Evolutionary conservation across 2,329 filamentous ascomycete genomes (phyloP), one percentile per base, ranked within the genome.

Genomic region (Sclerotinia subarctica): DNA sequence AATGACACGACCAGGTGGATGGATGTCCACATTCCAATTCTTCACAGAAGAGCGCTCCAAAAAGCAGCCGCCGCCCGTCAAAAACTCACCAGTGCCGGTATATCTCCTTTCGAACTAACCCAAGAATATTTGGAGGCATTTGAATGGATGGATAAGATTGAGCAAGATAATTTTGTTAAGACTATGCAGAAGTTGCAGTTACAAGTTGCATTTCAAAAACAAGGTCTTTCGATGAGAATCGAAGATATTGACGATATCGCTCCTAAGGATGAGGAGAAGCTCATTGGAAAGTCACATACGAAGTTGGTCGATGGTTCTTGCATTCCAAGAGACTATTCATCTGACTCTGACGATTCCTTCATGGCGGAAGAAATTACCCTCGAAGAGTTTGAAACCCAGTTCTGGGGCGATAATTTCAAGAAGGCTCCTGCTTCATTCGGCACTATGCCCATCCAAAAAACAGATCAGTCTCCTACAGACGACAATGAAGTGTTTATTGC

Each of bases 61-160:
- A 64, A 64, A 52, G 67, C 67, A 17, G 46, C 57, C 4, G 44
- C 32, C 47, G 69, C 67, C 60, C 58, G 70, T 6, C 47, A 66
- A 21, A 68, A 58, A n/a, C 59, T 71, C 13, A 21, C 58, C 21
- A 29, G 47, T 3, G 67, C 69, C 24, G 70, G 70, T 13, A 70
- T 71, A 19, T 68, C 70, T 44, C 70, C 69, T 32, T 64, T 66
- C 13, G 67, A 70, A 35, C 24, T 71, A 44, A 66, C 52, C 5
- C 49, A 66, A 46, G 44, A 54, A 53, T 66, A 67, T 24, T 35
- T 71, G 10, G 62, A 70, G 17, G 57, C 53, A 7, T 70, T 70
- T 64, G 70, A 71, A 46, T 70, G 68, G 54, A 71, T 71, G 70
- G 62, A 68, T 52, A 59, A 69, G 29, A 44, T 59, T 52, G 69